Evolutionary conservation across 1,284 basidiomycete genomes (phyloP).

Genomic region (Malassezia equina): DNA sequence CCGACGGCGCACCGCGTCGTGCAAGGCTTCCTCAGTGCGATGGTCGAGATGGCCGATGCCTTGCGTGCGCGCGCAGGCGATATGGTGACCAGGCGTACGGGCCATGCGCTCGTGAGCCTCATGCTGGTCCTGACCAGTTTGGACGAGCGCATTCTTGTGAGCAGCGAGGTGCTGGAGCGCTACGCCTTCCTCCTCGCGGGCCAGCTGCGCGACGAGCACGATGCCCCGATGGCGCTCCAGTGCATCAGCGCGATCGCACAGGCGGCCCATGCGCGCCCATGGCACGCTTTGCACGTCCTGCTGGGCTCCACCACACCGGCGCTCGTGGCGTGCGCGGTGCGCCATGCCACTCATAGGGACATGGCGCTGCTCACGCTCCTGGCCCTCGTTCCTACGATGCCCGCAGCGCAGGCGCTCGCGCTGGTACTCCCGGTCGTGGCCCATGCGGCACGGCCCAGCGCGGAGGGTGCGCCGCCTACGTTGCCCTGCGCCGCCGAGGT

Average conservation of each 20-base stretch:
- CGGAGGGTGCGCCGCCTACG: slow-evolving; percentile 29
- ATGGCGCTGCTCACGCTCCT: slow-evolving; percentile 66
- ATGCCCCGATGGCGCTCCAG: slow-evolving; percentile 70
- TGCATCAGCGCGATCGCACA: slow-evolving; percentile 65
- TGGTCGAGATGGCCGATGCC: slow-evolving; percentile 74
- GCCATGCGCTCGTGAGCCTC: neutral
- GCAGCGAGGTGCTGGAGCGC: slow-evolving; percentile 7
- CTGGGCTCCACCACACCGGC: slow-evolving; percentile 65
- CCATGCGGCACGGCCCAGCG: slow-evolving; percentile 52
- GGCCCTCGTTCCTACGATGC: slow-evolving; percentile 50
- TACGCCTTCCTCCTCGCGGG: slow-evolving; percentile 8
- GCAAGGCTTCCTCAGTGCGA: slow-evolving; percentile 75
- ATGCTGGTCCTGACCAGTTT: neutral
- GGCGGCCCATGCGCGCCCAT: slow-evolving; percentile 52
- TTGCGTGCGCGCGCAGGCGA: slow-evolving; percentile 65
- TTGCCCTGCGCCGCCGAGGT: slow-evolving; percentile 57
- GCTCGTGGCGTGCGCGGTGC: slow-evolving; percentile 58
- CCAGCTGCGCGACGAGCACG: slow-evolving; percentile 21
- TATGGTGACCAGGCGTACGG: slow-evolving; percentile 22
- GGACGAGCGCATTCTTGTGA: slow-evolving; percentile 5
- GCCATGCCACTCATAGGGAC: slow-evolving; percentile 51
- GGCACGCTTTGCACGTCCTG: slow-evolving; percentile 59
- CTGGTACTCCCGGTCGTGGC: slow-evolving; percentile 4
- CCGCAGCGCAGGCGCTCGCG: slow-evolving; percentile 24
- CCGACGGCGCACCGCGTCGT: slow-evolving; percentile 54